A percentile compares a stretch with the other conserved stretches of the same genome.
phyloP scores from a whole-genome alignment of 805 yeast species.

The Scheffersomyces coipomensis region DNA sequence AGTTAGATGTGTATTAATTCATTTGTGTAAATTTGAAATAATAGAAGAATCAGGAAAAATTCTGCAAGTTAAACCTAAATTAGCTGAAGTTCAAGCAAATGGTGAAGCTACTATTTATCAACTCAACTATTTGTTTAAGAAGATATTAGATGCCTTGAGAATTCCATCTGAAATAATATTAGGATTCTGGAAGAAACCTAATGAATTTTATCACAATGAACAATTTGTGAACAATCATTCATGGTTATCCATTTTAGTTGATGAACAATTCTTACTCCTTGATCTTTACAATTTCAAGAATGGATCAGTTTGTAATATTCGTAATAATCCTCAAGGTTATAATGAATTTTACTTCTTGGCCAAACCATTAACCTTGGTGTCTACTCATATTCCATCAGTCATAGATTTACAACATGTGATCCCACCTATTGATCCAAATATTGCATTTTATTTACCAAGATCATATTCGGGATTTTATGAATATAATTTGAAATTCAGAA shows the following conservation, averaged over 20 bases:
- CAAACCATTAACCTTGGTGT: constrained; percentile 71
- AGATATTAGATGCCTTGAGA: constrained; percentile 66
- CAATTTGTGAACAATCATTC: constrained; percentile 70
- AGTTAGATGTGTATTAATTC: constrained; percentile 59
- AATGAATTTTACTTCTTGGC: constrained; percentile 73
- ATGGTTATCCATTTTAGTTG: constrained; percentile 80
- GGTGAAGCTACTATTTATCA: constrained; percentile 67
- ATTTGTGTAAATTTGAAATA: constrained; percentile 64
- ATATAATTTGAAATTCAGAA: constrained; percentile 53
- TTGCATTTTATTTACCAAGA: constrained; percentile 80
- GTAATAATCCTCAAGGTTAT: constrained; percentile 14
- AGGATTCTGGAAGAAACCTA: constrained; percentile 84
- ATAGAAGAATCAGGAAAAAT: constrained; percentile 37
- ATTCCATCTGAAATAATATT: constrained; percentile 73
- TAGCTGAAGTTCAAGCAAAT: constrained; percentile 41
- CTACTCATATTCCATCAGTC: constrained; percentile 83
- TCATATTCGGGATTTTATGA: constrained; percentile 78
- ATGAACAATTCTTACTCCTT: constrained; percentile 75
- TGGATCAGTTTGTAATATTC: constrained; percentile 30
- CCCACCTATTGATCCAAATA: constrained; percentile 78
- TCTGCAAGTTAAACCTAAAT: constrained; percentile 37
- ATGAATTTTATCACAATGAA: constrained; percentile 50
- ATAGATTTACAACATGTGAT: constrained; percentile 79
- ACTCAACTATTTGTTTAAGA: constrained; percentile 71
- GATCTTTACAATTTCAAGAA: constrained; percentile 51